Base-by-base conservation (phyloP, 2,329 filamentous ascomycete species). In the Coniochaeta sp. region DNA sequence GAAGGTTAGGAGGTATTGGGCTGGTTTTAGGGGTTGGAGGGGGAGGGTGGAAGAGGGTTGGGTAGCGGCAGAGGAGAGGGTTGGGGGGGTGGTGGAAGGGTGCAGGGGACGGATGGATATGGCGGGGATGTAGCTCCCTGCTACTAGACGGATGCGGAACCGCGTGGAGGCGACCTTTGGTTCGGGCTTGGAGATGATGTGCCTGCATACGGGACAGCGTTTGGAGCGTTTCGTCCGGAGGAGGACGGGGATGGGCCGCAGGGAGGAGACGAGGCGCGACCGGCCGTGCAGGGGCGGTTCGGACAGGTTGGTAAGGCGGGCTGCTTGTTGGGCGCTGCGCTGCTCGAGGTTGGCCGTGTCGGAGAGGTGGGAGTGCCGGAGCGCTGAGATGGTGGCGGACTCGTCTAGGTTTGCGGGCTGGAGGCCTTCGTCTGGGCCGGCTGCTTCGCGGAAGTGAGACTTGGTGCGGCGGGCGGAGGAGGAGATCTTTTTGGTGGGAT, bases 111-210 rank as follows among this genome's bases (percentile, higher is more conserved):
- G 81, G 60, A 96, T 81, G 27, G 83, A 81, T 55, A 96, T 83
- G 53, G 83, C 84, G 1, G 94, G 94, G 56, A 99, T 89, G 69
- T 95, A 92, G 64, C 86, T 90, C 51, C 86, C 81, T 20, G 94
- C 95, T 5, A 97, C 85, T 1, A 97, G 79, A 51, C 89, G 87
- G 67, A 99, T 96, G 62, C 92, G 88, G 78, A 94, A 97, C 27
- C 91, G 86, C 6, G 88, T 94, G 50, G 87, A 92, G 46, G 84
- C 83, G 28, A 95, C 85, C 68, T 97, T 99, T 53, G 85, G 82
- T 69, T 99, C 94, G 13, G 92, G 94, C 66, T 95, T 95, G 55
- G 90, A 88, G 60, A 99, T 86, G 64, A 97, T 96, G 71, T 97
- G 92, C 12, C 94, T 86, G 70, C 94, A 99, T 10, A 86, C 81